Base-by-base conservation (phyloP, 208 protist species). In the Trypanosoma rangeli region DNA sequence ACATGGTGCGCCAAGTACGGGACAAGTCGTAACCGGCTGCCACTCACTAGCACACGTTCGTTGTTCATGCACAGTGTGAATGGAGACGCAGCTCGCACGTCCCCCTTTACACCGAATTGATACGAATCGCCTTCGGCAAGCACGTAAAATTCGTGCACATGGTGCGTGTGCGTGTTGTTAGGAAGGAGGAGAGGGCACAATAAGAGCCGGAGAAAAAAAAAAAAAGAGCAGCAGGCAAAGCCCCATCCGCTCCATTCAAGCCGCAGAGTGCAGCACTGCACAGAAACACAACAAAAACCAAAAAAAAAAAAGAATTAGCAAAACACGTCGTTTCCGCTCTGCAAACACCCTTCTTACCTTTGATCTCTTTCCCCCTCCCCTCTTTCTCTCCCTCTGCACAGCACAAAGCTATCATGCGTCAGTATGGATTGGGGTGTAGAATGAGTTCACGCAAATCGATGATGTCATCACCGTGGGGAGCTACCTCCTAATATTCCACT, bases 1-100 rank as follows among this genome's bases (percentile, higher is more conserved):
- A 97, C 93, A 48, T 96, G 92, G 1, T 91, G 78, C 12, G 46
- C 57, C 20, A 92, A 76, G 68, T 98, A 98, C 0, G 94, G 94
- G 48, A 97, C 87, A 48, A 98, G 62, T 0, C 80, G 67, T 61
- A 97, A 64, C 52, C 61, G 48, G n/a, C 62, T 70, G 10, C 79
- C 73, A 18, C 72, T 72, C 0, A 96, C 52, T 33, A 71, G 78
- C 10, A 97, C 84, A 52, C 78, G 49, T 50, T 87, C 82, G 72
- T 97, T 97, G 70, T 94, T 89, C 92, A 97, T 96, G 15, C 20
- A 73, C 33, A 61, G 4, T 64, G 35, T 16, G 63, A 68, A n/a
- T 39, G 22, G 20, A 37, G 16, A 28, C 20, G 50, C 26, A 68
- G 33, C 33, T 37, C 33, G 7, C 33, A 37, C 33, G 33, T 37